Evolutionary conservation across 1,284 basidiomycete species (phyloP), one percentile per base, ranked within the genome.

Genomic region (Ustilago tritici): DNA sequence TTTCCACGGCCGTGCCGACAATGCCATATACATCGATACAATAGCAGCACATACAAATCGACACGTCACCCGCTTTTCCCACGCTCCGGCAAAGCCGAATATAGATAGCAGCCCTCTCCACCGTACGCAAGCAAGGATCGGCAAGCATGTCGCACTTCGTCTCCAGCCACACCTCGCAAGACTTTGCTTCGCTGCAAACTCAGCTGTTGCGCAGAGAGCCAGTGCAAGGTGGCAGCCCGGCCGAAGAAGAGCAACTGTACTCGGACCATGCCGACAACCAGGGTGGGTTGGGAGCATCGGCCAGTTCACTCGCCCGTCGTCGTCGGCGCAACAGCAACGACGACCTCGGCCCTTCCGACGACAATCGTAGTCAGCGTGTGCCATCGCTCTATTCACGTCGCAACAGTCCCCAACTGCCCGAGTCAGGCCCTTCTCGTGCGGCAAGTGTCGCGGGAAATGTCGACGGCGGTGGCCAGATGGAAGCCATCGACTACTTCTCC

Each of bases 111-210:
- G 47, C 47, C n/a, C 2, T 32, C 5, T 43, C 52, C 17, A 35
- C 31, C 52, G 17, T 53, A 8, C 3, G 23, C 23, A 28, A 28
- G 46, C n/a, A 23, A 19, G 23, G 14, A 19, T 6, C 28, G n/a
- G 49, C 41, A 23, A 56, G 32, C 62, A 85, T 85, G 84, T 82
- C 84, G 40, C 84, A 83, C 55, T 85, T 85, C 50, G 79, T 85
- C 32, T 84, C 83, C 23, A 66, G 74, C 35, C 74, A 74, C 31
- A 72, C 72, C 32, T 79, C 80, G 2, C 70, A 79, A 9, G 79
- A 83, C 69, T 85, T 80, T 62, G 82, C 80, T 49, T 71, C 80
- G 36, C 62, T 85, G 10, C 72, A 82, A 65, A 70, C 79, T 40
- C 81, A 84, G 68, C 77, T 85, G 40, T 70, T 84, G 36, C 74